Percentiles rank a stretch among this genome's conserved stretches.
Evolutionary conservation across 768 basidiomycete genomes (phyloP).

Genomic region (Suillus spraguei): DNA sequence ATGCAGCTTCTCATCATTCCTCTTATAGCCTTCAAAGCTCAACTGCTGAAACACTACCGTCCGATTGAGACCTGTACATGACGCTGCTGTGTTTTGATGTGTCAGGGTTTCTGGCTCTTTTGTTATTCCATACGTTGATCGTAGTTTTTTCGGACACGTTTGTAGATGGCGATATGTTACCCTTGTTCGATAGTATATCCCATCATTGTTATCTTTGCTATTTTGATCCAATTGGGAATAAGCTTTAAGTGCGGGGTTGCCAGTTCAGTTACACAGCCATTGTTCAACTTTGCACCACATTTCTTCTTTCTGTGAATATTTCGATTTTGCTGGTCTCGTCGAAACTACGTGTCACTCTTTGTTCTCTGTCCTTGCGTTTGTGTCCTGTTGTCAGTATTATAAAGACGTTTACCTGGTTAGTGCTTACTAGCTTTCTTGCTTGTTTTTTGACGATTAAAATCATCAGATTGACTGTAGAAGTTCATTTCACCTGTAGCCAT

Average conservation of each 20-base stretch:
- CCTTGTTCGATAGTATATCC: constrained; percentile 11
- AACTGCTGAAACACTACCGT: constrained; percentile 75
- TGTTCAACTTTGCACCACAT: not conserved
- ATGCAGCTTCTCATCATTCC: constrained; percentile 3
- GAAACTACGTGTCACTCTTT: constrained; percentile 1
- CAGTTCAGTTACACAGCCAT: not conserved
- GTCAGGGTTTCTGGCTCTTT: constrained; percentile 4
- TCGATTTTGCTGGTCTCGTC: constrained; percentile 3
- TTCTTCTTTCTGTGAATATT: not conserved
- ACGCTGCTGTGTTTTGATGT: constrained; percentile 14
- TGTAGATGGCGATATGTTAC: constrained; percentile 19
- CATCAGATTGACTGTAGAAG: not conserved
- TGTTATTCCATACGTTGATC: constrained; percentile 8
- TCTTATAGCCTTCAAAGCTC: constrained; percentile 64
- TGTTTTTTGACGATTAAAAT: not conserved
- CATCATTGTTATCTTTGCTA: constrained; percentile 16
- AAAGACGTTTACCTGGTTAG: not conserved
- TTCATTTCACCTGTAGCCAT: constrained; percentile 35
- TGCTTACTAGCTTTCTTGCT: not conserved
- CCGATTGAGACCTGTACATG: constrained; percentile 45
- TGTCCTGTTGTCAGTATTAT: not conserved
- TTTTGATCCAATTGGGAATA: constrained; percentile 1
- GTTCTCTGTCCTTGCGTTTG: not conserved
- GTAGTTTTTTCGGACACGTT: constrained; percentile 8
- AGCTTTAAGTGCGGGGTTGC: not conserved